Base-by-base conservation (phyloP, 1,284 basidiomycete species). In the Rhodotorula sp. region DNA sequence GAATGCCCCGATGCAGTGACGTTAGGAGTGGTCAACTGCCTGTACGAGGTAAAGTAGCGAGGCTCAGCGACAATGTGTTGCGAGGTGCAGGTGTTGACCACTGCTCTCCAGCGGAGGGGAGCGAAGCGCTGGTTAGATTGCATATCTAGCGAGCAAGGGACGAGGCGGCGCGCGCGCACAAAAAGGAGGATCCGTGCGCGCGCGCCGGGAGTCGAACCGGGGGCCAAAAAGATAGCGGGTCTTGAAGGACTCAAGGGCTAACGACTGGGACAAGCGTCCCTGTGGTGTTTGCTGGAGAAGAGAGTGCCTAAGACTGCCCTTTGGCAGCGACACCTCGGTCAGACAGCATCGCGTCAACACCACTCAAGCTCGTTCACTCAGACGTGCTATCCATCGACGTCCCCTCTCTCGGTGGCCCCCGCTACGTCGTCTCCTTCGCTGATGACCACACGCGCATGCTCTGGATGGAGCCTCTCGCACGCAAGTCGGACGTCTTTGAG, bases 401-500 rank as follows among this genome's bases (percentile, higher is more conserved):
- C 55, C 51, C n/a, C 77, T 78, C 31, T 65, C 24, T 52, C 24
- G 65, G 71, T 37, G 80, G 80, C 9, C 77, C 75, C 56, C 71
- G 69, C 10, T 82, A 81, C 70, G 79, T 77, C 77, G 72, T 81
- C n/a, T 78, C 77, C 2, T 80, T 81, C 68, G 80, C 81, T 60
- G 79, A 82, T 70, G 77, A 81, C 60, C 71, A 66, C 51, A 74
- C 75, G 6, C 64, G 71, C 11, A 75, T 75, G 28, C 68, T 72
- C 54, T 75, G 64, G 53, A 74, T 78, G 2, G 59, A 70, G 44
- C 74, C 77, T 22, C n/a, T n/a, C n/a, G n/a, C n/a, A n/a, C n/a
- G n/a, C n/a, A n/a, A n/a, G n/a, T n/a, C n/a, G n/a, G n/a, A n/a
- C n/a, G n/a, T n/a, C n/a, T n/a, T n/a, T n/a, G n/a, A n/a, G n/a